Conservation (phyloP, 768 basidiomycete species). For the Leccinum subgranulosum region DNA sequence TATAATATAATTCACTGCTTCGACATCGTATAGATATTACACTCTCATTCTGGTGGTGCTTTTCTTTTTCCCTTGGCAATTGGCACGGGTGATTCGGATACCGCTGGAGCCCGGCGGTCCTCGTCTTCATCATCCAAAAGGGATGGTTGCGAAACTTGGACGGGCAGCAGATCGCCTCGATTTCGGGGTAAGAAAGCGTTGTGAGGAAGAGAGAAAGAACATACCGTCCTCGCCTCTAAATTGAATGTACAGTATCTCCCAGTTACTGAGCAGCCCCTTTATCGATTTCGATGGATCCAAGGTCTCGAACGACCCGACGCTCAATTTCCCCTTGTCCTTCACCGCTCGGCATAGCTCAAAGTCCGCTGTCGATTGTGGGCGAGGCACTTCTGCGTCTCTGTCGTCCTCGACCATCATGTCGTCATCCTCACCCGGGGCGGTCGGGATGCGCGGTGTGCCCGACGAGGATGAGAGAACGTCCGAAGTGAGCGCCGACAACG, state of each 20-base stretch:
- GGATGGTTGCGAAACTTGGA: slow-evolving; percentile 55
- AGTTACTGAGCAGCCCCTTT: slow-evolving; percentile 53
- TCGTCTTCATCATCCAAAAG: slow-evolving; percentile 64
- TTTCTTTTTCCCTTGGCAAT: slow-evolving; percentile 62
- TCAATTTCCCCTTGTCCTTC: slow-evolving; percentile 49
- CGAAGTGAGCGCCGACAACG: slow-evolving; percentile 56
- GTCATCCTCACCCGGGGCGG: slow-evolving; percentile 28
- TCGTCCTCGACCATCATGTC: slow-evolving; percentile 16
- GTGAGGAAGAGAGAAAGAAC: not conserved
- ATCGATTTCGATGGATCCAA: slow-evolving; percentile 43
- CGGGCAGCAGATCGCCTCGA: slow-evolving; percentile 56
- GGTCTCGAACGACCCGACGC: slow-evolving; percentile 45
- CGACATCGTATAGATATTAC: not conserved
- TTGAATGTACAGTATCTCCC: slow-evolving; percentile 68
- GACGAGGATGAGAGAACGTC: slow-evolving; percentile 35
- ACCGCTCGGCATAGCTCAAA: slow-evolving; percentile 63
- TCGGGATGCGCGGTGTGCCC: slow-evolving; percentile 28
- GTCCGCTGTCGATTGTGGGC: slow-evolving; percentile 37
- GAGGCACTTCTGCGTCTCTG: slow-evolving; percentile 30
- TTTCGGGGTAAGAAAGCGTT: not conserved
- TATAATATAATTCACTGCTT: slow-evolving; percentile 8
- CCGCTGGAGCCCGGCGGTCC: slow-evolving; percentile 29
- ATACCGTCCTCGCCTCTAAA: slow-evolving; percentile 62
- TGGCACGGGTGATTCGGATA: slow-evolving; percentile 24
- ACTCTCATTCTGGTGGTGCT: slow-evolving; percentile 34